Conservation (phyloP, 371 early-diverging fungal genomes). For the Saksenaea vasiformis region DNA sequence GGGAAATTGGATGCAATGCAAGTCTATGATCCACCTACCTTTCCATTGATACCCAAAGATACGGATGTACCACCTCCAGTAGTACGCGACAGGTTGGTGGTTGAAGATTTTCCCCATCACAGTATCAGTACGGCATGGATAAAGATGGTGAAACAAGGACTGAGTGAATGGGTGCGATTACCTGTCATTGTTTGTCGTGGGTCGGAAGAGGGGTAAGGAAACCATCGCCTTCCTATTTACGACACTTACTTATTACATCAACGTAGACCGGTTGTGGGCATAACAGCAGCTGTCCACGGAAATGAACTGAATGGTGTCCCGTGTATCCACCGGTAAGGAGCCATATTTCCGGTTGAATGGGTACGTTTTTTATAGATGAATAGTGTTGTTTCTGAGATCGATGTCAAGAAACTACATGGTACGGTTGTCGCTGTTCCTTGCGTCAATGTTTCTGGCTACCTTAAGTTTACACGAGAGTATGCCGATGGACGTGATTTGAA, state of each 20-base stretch:
- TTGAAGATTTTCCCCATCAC: constrained; percentile 60
- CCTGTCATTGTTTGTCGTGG: constrained; percentile 72
- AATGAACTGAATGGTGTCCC: constrained; percentile 93
- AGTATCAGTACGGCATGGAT: constrained; percentile 66
- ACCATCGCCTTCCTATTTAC: neutral
- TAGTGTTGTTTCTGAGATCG: constrained; percentile 73
- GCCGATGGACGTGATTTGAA: constrained; percentile 85
- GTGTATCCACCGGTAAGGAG: constrained; percentile 72
- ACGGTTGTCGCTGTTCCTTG: constrained; percentile 89
- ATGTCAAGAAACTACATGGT: constrained; percentile 71
- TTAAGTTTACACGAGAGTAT: constrained; percentile 79
- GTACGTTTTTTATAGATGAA: neutral
- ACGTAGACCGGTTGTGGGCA: constrained; percentile 32
- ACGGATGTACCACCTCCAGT: constrained; percentile 63
- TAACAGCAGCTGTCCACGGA: constrained; percentile 84
- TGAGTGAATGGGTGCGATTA: constrained; percentile 63
- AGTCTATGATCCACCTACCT: constrained; percentile 59
- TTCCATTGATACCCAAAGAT: constrained; percentile 42
- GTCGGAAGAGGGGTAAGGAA: constrained; percentile 53
- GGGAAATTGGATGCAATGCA: constrained; percentile 53
- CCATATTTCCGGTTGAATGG: neutral
- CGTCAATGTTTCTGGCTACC: constrained; percentile 84
- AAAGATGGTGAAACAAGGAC: constrained; percentile 69
- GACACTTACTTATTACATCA: neutral
- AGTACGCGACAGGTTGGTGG: constrained; percentile 50